Evolutionary conservation across 306 rosid species (phyloP).

Genomic region (Fagus crenata): DNA sequence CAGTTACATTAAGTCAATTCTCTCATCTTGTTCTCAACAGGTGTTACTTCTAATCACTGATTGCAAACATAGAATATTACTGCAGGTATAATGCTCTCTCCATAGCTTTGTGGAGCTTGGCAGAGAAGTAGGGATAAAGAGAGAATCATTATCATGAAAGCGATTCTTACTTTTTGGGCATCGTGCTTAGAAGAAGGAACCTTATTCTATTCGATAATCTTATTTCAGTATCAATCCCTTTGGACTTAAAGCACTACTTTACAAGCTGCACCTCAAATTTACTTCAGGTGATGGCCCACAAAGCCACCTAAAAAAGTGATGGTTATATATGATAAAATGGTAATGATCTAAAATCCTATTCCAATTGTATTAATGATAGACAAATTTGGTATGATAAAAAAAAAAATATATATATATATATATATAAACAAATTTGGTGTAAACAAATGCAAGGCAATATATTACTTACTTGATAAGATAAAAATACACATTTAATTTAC

Average conservation of each 20-base stretch:
- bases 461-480: neutral
- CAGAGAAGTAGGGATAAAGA: conserved; percentile 29
- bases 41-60: too few species aligned
- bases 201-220: conserved; percentile 54
- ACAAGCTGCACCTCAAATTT: conserved; percentile 18
- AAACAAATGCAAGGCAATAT: neutral
- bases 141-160: conserved; percentile 24
- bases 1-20: too few species aligned
- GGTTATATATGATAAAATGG: neutral
- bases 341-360: neutral
- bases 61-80: neutral
- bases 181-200: conserved; percentile 40
- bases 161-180: conserved; percentile 37
- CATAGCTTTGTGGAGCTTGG: conserved; percentile 12
- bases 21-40: too few species aligned
- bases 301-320: conserved; percentile 9
- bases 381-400: too few species aligned
- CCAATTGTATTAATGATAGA: too few species aligned
- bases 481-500: neutral
- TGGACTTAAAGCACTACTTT: conserved; percentile 4
- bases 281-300: neutral
- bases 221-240: neutral
- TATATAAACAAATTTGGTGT: neutral
- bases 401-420: too few species aligned
- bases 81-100: conserved; percentile 19